Conservation (phyloP, 225 moss, liverwort and hornwort genomes). For the Physcomitrium patens region DNA sequence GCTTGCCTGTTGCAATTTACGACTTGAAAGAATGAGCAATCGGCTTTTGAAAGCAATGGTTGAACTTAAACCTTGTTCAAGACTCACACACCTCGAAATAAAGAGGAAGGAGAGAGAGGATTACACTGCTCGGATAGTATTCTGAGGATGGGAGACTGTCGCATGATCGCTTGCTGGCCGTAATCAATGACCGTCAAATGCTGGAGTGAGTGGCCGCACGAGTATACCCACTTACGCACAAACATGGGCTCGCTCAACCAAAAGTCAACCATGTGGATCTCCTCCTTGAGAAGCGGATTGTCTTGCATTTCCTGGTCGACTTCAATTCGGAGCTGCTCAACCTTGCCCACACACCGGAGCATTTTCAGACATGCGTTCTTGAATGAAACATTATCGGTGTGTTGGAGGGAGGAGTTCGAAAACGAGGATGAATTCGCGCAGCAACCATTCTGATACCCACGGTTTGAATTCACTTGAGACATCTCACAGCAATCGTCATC, state of each 20-base stretch:
- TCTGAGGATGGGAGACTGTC: conserved; percentile 60
- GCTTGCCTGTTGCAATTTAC: conserved; percentile 49
- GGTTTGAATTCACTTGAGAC: conserved; percentile 19
- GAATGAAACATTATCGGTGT: conserved; percentile 41
- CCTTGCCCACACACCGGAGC: conserved; percentile 34
- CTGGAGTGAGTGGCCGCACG: conserved; percentile 45
- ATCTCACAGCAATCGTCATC: conserved; percentile 41
- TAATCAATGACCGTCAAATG: conserved; percentile 76
- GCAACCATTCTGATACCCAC: neutral
- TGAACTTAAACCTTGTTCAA: neutral
- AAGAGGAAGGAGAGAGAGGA: neutral
- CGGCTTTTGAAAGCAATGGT: neutral
- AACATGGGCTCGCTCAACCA: conserved; percentile 76
- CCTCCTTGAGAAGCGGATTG: conserved; percentile 62
- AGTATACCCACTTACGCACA: conserved; percentile 52
- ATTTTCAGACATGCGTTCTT: conserved; percentile 46
- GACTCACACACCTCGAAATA: neutral
- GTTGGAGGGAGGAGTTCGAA: conserved; percentile 7
- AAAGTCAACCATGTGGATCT: conserved; percentile 63
- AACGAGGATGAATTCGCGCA: conserved; percentile 18
- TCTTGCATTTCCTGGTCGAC: conserved; percentile 91
- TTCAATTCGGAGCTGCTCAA: conserved; percentile 73
- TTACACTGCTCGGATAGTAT: conserved; percentile 66
- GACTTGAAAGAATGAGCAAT: neutral
- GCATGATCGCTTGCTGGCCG: conserved; percentile 91